phyloP scores from a whole-genome alignment of 192 early-diverging fungal species.

The Coemansia sp. region DNA sequence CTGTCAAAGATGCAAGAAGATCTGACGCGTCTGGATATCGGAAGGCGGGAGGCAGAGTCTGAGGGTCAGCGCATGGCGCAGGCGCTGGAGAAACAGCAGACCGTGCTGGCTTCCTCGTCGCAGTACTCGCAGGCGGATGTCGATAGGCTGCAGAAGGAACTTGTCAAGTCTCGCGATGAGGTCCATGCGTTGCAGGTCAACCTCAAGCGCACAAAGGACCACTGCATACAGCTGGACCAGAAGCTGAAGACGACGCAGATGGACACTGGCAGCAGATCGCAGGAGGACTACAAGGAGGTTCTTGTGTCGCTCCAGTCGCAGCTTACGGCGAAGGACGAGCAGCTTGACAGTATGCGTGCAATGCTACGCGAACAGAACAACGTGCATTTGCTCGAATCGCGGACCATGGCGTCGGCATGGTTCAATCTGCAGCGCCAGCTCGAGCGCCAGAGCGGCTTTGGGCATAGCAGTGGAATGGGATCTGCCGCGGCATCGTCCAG shows the following conservation, averaged over 20 bases:
- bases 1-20: constrained; percentile 29
- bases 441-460: constrained; percentile 55
- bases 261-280: constrained; percentile 12
- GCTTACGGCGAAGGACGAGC: constrained; percentile 36
- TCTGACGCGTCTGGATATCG: constrained; percentile 26
- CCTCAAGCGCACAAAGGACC: constrained; percentile 51
- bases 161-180: constrained; percentile 47
- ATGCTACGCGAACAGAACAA: constrained; percentile 61
- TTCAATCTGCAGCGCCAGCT: constrained; percentile 58
- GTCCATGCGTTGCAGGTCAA: constrained; percentile 38
- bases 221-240: constrained; percentile 36
- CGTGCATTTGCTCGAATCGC: constrained; percentile 66
- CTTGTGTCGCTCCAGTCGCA: constrained; percentile 57
- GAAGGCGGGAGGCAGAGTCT: constrained; percentile 32
- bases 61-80: constrained; percentile 27
- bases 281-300: constrained; percentile 57
- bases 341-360: constrained; percentile 71
- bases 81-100: constrained; percentile 27
- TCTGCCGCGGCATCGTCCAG: constrained; percentile 25
- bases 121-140: constrained; percentile 40
- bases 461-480: constrained; percentile 38
- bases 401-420: constrained; percentile 79
- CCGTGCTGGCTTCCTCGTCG: constrained; percentile 13
- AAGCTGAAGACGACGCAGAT: constrained; percentile 26
- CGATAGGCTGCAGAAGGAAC: constrained; percentile 45